phyloP scores from a whole-genome alignment of 192 early-diverging fungal genomes.

The Chytriomyces hyalinus region DNA sequence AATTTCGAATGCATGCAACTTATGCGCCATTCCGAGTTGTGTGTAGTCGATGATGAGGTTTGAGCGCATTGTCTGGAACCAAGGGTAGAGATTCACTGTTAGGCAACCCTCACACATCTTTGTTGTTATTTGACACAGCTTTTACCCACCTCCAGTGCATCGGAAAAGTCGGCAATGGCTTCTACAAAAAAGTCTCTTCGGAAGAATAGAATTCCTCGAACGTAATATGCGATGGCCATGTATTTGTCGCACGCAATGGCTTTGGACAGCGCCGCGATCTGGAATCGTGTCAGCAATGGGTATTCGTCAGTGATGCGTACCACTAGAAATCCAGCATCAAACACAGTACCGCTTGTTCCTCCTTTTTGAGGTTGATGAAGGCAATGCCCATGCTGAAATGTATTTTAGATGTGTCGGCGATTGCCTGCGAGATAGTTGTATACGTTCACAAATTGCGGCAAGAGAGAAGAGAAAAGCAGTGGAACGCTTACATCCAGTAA shows the following conservation, averaged over 20 bases:
- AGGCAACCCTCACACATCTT: background rate
- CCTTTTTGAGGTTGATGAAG: constrained; percentile 72
- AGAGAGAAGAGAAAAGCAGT: no score
- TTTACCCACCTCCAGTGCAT: constrained; percentile 69
- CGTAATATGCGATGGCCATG: constrained; percentile 90
- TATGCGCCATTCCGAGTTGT: constrained; percentile 90
- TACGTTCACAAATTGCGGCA: constrained; percentile 1
- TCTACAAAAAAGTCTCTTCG: constrained; percentile 68
- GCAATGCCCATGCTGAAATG: constrained; percentile 95
- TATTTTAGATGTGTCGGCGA: constrained; percentile 92
- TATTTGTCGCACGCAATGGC: constrained; percentile 84
- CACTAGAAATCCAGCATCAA: background rate
- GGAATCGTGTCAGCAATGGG: constrained; percentile 2
- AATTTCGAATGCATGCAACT: constrained; percentile 87
- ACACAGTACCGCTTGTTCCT: constrained; percentile 74
- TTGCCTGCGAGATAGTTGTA: constrained; percentile 48
- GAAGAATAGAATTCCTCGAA: constrained; percentile 87
- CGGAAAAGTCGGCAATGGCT: constrained; percentile 81
- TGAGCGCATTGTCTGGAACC: constrained; percentile 52
- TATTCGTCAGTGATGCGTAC: background rate
- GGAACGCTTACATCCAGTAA: constrained; percentile 28
- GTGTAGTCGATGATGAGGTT: constrained; percentile 93
- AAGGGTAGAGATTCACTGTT: background rate
- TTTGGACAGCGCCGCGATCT: constrained; percentile 77
- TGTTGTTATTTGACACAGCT: background rate